Percentiles rank a stretch among this genome's conserved stretches.
Evolutionary conservation across 2,329 filamentous ascomycete genomes (phyloP).

Genomic region (Claviceps africana): DNA sequence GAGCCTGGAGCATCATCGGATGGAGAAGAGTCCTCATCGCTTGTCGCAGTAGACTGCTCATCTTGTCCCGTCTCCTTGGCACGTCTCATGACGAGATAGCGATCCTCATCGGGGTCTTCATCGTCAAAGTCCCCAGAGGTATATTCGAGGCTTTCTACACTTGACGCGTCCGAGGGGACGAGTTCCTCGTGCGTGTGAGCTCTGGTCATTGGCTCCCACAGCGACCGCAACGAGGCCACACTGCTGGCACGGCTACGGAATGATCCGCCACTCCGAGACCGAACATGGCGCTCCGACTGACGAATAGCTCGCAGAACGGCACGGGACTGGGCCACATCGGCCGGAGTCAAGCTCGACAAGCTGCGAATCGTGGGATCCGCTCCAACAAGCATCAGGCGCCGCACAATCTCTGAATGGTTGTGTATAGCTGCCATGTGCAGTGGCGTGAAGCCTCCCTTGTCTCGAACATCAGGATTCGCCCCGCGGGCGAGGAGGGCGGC

Average conservation of each 20-base stretch:
- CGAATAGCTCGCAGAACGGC: slow-evolving; percentile 51
- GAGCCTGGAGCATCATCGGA: slow-evolving; percentile 28
- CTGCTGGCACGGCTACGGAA: slow-evolving; percentile 51
- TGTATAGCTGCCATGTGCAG: slow-evolving; percentile 71
- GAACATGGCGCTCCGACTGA: slow-evolving; percentile 44
- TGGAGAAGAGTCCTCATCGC: slow-evolving; percentile 25
- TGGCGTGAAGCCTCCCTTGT: slow-evolving; percentile 68
- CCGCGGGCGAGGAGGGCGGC: slow-evolving; percentile 63
- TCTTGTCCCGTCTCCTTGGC: slow-evolving; percentile 15
- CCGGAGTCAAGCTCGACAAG: slow-evolving; percentile 53
- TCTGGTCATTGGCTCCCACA: slow-evolving; percentile 43
- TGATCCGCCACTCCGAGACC: slow-evolving; percentile 52
- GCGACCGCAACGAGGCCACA: slow-evolving; percentile 49
- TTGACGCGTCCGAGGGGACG: slow-evolving; percentile 26
- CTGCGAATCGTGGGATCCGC: slow-evolving; percentile 59
- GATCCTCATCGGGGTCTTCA: slow-evolving; percentile 25
- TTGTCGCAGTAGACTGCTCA: slow-evolving; percentile 19
- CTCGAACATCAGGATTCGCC: slow-evolving; percentile 60
- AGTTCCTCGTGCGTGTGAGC: slow-evolving; percentile 19
- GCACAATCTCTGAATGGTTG: slow-evolving; percentile 61
- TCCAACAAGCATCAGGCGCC: slow-evolving; percentile 57
- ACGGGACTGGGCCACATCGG: slow-evolving; percentile 55
- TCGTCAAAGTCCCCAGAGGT: slow-evolving; percentile 30
- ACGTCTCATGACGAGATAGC: slow-evolving; percentile 22
- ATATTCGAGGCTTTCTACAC: slow-evolving; percentile 30